These are phyloP conservation scores for Murraya paniculata DNA, from an alignment of 345 rosid genomes.

Conservation along the genomic window DNA sequence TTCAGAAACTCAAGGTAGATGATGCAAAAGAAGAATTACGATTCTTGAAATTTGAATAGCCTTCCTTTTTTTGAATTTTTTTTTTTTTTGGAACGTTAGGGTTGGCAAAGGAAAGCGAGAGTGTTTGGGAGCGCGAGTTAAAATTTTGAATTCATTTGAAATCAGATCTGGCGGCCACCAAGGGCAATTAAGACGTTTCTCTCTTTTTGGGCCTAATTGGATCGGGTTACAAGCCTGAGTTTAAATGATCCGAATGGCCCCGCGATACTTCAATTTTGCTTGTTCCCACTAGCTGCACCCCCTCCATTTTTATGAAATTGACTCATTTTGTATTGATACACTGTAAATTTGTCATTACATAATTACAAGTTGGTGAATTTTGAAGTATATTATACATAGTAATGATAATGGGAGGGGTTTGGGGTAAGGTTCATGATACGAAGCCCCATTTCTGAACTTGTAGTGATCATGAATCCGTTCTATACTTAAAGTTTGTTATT, in stretches of 20 bases:
- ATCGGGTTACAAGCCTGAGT: background rate
- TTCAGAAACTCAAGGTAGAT: background rate
- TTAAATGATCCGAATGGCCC: background rate
- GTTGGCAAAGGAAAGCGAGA: slow-evolving; percentile 13
- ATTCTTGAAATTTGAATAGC: background rate
- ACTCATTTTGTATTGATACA: no score
- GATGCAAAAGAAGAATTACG: background rate
- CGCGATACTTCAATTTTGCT: no score
- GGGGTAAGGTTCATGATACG: no score
- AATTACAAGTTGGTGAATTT: no score
- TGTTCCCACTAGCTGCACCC: no score
- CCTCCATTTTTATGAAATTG: no score
- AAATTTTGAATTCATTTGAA: slow-evolving; percentile 49
- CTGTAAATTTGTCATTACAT: no score
- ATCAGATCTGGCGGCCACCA: slow-evolving; percentile 31
- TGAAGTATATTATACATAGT: no score
- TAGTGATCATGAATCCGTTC: no score
- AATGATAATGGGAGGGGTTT: no score
- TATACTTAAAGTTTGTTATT: no score
- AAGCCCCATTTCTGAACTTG: no score
- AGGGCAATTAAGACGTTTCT: background rate
- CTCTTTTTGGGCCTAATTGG: slow-evolving; percentile 11
- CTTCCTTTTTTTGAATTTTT: background rate
- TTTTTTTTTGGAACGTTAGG: slow-evolving; percentile 24
- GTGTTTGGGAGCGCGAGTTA: slow-evolving; percentile 4